phyloP scores from a whole-genome alignment of 176 grass and related monocot genomes.

The Zea luxurians region DNA sequence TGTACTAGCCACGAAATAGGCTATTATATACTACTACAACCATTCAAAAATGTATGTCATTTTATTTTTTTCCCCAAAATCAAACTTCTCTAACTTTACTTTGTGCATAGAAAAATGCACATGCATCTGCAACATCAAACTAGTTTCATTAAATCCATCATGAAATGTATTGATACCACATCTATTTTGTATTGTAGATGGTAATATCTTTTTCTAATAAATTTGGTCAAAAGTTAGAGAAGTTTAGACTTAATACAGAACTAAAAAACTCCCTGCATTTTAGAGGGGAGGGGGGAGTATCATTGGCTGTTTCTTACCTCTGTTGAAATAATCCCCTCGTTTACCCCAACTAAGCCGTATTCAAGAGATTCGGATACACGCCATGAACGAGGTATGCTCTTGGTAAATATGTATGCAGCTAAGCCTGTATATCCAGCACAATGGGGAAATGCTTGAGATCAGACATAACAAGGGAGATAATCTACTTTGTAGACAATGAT shows the following conservation, averaged over 20 bases:
- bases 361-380: constrained; percentile 95
- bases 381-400: constrained; percentile 86
- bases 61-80: not conserved
- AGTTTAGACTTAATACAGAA: no score
- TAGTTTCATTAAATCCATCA: not conserved
- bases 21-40: not conserved
- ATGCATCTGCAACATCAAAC: not conserved
- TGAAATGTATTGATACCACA: not conserved
- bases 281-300: not conserved
- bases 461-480: not conserved
- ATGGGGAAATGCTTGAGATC: not conserved
- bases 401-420: constrained; percentile 95
- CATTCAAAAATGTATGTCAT: not conserved
- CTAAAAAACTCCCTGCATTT: no score
- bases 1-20: not conserved
- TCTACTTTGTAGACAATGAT: not conserved
- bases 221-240: not conserved
- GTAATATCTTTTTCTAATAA: not conserved
- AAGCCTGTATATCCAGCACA: constrained; percentile 58
- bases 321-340: constrained; percentile 91
- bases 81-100: not conserved
- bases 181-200: not conserved
- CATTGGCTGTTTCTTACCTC: constrained; percentile 44
- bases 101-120: not conserved
- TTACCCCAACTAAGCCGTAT: constrained; percentile 89